Percentiles rank a stretch among this genome's conserved stretches.
These are phyloP conservation scores for Cordia subcordata DNA, from an alignment of 257 asterid species.

Conservation along the genomic window DNA sequence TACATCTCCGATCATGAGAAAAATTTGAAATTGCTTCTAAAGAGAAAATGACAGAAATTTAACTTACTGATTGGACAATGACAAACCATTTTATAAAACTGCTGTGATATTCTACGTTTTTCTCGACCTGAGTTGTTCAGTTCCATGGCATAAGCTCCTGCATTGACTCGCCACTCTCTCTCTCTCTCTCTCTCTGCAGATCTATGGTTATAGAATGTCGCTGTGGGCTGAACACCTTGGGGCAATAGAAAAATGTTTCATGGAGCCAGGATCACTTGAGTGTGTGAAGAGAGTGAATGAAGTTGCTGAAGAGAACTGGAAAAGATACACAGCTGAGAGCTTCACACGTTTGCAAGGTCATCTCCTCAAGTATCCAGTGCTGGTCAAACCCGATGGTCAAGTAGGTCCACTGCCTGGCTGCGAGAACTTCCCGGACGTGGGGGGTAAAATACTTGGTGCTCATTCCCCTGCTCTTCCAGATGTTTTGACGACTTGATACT, in stretches of 20 bases:
- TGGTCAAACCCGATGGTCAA: constrained; percentile 56
- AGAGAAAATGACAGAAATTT: no score
- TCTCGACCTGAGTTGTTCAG: neutral
- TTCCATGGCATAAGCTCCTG: no score
- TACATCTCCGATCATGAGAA: no score
- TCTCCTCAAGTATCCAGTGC: constrained; percentile 77
- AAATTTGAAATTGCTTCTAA: no score
- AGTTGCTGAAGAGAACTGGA: constrained; percentile 67
- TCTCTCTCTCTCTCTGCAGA: constrained; percentile 31
- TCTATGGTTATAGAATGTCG: constrained; percentile 82
- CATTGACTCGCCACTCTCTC: neutral
- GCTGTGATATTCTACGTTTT: neutral
- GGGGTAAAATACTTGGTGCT: constrained; percentile 77
- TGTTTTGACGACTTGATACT: constrained; percentile 54
- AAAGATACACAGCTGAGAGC: constrained; percentile 35
- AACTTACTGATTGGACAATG: no score
- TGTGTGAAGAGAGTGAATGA: constrained; percentile 66
- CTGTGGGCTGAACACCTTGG: constrained; percentile 95
- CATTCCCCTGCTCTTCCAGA: constrained; percentile 64
- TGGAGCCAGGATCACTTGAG: constrained; percentile 51
- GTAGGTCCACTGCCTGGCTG: constrained; percentile 52
- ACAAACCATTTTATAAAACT: no score
- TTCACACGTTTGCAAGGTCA: constrained; percentile 62
- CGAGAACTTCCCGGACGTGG: constrained; percentile 78
- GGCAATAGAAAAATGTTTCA: constrained; percentile 37